Percentiles rank a stretch among this genome's conserved stretches.
These are phyloP conservation scores for Fonsecaea pedrosoi DNA, from an alignment of 2,329 filamentous ascomycete genomes.

Conservation along the genomic window DNA sequence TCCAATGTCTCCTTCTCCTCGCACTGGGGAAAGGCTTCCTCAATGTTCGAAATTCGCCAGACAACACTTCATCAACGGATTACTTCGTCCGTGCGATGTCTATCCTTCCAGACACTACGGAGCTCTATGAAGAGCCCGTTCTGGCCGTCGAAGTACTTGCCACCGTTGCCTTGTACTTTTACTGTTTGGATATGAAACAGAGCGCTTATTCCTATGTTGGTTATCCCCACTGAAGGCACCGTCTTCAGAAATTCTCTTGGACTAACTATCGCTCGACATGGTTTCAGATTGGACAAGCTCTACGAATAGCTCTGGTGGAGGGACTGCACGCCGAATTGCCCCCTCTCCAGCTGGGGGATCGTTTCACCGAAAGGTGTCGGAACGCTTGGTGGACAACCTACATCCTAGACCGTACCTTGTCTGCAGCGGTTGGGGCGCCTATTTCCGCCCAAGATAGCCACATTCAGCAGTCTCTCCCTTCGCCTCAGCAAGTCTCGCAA, in stretches of 20 bases:
- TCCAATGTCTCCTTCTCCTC: slow-evolving; percentile 62
- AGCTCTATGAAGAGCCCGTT: slow-evolving; percentile 53
- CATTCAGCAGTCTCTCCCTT: slow-evolving; percentile 55
- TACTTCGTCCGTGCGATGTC: slow-evolving; percentile 56
- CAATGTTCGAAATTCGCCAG: slow-evolving; percentile 47
- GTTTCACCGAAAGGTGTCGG: slow-evolving; percentile 55
- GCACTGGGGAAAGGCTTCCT: slow-evolving; percentile 64
- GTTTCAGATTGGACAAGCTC: slow-evolving; percentile 58
- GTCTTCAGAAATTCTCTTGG: neutral
- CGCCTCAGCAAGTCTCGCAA: slow-evolving; percentile 50
- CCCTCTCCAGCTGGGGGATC: slow-evolving; percentile 49
- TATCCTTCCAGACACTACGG: slow-evolving; percentile 52
- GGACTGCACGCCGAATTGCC: slow-evolving; percentile 63
- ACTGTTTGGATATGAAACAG: slow-evolving; percentile 58
- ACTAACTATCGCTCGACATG: neutral
- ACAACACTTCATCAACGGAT: slow-evolving; percentile 55
- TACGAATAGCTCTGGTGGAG: slow-evolving; percentile 57
- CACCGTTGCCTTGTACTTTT: slow-evolving; percentile 61
- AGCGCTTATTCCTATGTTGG: slow-evolving; percentile 56
- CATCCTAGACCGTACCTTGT: slow-evolving; percentile 61
- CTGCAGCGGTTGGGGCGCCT: slow-evolving; percentile 60
- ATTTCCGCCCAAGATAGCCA: slow-evolving; percentile 59
- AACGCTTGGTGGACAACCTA: slow-evolving; percentile 64
- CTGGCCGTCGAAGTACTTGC: slow-evolving; percentile 59
- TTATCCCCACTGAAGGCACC: neutral